phyloP scores from a whole-genome alignment of 2,329 filamentous ascomycete genomes.

The Triangularia verruculosa region DNA sequence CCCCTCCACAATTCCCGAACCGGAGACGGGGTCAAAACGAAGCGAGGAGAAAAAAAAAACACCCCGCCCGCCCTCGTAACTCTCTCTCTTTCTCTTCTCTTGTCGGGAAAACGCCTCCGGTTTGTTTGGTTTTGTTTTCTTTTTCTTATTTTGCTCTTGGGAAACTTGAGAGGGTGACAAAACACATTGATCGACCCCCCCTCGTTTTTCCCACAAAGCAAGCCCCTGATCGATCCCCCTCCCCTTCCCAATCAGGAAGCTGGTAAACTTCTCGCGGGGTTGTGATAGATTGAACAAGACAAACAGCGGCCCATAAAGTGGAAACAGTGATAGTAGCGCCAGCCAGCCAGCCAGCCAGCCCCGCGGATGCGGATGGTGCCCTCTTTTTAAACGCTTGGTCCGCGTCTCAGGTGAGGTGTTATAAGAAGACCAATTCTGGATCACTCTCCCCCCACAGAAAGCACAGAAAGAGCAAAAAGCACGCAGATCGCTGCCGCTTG shows the following conservation, averaged over 20 bases:
- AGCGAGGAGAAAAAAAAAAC: neutral
- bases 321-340: neutral
- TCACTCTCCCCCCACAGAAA: neutral
- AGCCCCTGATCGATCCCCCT: neutral
- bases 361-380: neutral
- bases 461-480: neutral
- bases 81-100: too few relatives aligned
- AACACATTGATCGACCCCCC: neutral
- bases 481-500: neutral
- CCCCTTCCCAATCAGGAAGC: constrained; percentile 12
- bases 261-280: constrained; percentile 8
- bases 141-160: neutral
- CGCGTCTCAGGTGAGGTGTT: neutral
- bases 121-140: neutral
- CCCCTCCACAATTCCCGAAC: neutral
- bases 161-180: neutral
- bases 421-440: neutral
- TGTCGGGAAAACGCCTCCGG: neutral
- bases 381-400: neutral
- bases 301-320: neutral
- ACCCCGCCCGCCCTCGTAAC: neutral
- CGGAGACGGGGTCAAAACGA: neutral
- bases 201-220: neutral
- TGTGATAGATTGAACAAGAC: neutral
- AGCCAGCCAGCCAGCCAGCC: neutral